phyloP scores from a whole-genome alignment of 306 rosid species.

The Cucumis hystrix region DNA sequence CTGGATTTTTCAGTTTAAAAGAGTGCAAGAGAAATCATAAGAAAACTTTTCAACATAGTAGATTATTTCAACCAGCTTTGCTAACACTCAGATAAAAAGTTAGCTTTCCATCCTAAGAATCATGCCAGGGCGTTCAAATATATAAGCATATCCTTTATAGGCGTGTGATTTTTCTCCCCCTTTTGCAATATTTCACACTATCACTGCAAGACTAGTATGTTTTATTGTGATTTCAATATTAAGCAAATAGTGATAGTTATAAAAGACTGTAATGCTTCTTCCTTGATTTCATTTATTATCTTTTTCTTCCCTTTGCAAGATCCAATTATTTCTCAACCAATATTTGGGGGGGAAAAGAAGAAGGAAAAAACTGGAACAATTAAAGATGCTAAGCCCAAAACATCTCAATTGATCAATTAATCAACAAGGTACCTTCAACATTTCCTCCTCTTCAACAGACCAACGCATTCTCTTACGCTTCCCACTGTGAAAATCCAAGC shows the following conservation, averaged over 20 bases:
- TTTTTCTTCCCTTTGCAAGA: background rate
- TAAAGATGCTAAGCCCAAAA: background rate
- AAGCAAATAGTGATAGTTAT: background rate
- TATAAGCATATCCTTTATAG: background rate
- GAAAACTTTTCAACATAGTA: background rate
- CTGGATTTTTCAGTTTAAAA: background rate
- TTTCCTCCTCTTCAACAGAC: constrained; percentile 34
- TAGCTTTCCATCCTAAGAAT: background rate
- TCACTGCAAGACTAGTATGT: background rate
- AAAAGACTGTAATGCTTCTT: background rate
- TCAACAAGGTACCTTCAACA: constrained; percentile 23
- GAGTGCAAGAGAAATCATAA: background rate
- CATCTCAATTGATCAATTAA: background rate
- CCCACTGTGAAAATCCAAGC: background rate
- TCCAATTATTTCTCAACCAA: background rate
- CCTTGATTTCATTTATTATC: background rate
- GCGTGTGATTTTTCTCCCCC: background rate
- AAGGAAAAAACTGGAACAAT: background rate
- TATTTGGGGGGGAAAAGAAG: background rate
- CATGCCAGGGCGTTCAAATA: background rate
- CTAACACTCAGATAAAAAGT: background rate
- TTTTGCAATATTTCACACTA: background rate
- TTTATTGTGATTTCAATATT: background rate
- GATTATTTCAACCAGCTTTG: background rate
- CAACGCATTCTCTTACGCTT: constrained; percentile 26